Evolutionary conservation across 805 yeast genomes (phyloP), one percentile per base, ranked within the genome.

Genomic region (Osmozyma mogii): DNA sequence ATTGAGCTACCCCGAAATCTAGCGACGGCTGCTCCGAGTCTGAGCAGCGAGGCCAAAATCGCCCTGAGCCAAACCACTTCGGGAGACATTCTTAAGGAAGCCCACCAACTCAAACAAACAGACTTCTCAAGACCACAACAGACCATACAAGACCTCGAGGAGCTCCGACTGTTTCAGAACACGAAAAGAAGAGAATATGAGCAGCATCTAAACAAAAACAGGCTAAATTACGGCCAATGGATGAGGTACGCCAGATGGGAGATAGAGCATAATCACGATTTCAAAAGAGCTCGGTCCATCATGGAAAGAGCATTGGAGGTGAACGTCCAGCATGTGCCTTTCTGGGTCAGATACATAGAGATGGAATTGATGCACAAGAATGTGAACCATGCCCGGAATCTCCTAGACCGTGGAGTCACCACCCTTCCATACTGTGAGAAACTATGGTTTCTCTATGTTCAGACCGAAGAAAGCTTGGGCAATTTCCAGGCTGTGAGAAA

Each of bases 191-290:
- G 71, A 19, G 95, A 84, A 41, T 89, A 65, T 50, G 97, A 92
- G 55, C 78, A 78, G 41, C 94, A 88, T n/a, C 57, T 92, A 30
- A 74, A 92, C 43, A 70, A 92, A 41, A 89, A 89, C 50, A 61
- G 95, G 35, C 70, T 80, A 20, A 87, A 85, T 46, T 66, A 72
- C 45, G 80, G 84, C 2, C 95, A 87, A 50, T 92, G 97, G 96
- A 67, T 84, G 50, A 64, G 96, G 32, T 92, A 89, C 52, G 97
- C 96, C 0, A 72, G 70, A 35, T 84, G 87, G 72, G 98, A 89
- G 54, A 52, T 78, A 4, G 81, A 80, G 4, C 54, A 58, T 35
- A 89, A 84, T 43, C 79, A 75, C 36, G 95, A 89, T 46, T 65
- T 72, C 36, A 65, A 72, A 12, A 63, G 96, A 14, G 95, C 94